Evolutionary conservation across 768 basidiomycete genomes (phyloP).

Genomic region (Mycena pura): DNA sequence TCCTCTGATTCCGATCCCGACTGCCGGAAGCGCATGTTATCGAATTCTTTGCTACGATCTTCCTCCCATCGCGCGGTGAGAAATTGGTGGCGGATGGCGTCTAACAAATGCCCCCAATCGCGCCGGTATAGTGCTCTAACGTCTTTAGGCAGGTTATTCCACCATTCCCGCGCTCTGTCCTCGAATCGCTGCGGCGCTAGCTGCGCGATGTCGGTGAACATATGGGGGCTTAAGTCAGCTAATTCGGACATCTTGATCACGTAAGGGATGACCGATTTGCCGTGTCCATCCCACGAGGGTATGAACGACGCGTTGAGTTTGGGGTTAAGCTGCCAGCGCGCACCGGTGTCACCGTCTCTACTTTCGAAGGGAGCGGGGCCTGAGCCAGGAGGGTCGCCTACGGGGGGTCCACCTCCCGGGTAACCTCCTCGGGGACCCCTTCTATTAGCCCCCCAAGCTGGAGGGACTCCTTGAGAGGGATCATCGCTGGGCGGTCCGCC

Average conservation of each 20-base stretch:
- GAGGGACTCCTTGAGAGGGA: too few species aligned
- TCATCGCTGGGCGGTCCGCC: too few species aligned
- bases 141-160: background rate
- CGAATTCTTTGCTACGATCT: too few species aligned
- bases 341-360: too few species aligned
- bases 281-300: conserved; percentile 14
- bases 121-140: background rate
- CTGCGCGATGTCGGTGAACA: too few species aligned
- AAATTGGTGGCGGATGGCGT: conserved; percentile 2
- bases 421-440: too few species aligned
- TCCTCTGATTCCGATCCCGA: too few species aligned
- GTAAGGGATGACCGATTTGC: conserved; percentile 3
- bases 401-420: too few species aligned
- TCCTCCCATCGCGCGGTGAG: background rate
- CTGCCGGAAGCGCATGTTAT: too few species aligned
- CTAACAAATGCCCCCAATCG: background rate
- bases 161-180: background rate
- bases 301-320: conserved; percentile 5
- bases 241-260: background rate
- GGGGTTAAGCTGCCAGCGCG: conserved; percentile 21
- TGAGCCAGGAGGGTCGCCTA: too few species aligned
- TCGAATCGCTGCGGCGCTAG: background rate
- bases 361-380: too few species aligned
- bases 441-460: too few species aligned
- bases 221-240: background rate